A percentile compares a stretch with the other conserved stretches of the same genome.
Conservation (phyloP, 768 basidiomycete genomes). For the Calocera cornea region DNA sequence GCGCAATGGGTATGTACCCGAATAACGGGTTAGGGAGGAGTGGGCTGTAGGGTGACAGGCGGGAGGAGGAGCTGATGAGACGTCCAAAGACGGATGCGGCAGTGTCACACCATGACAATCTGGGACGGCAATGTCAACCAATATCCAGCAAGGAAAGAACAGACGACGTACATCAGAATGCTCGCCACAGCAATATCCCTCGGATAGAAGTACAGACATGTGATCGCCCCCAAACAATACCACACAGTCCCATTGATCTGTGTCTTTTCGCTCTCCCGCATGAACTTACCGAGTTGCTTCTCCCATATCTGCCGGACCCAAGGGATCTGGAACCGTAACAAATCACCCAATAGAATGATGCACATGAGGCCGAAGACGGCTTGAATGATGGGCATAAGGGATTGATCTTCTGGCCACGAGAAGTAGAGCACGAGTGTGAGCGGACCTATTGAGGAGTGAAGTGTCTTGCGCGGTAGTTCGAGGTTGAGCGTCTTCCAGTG, state of each 20-base stretch:
- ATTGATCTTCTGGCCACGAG: not conserved
- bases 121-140: not conserved
- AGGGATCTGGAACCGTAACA: not conserved
- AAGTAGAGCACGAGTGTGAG: not conserved
- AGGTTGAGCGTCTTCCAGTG: not conserved
- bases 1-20: not conserved
- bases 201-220: not conserved
- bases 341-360: not conserved
- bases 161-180: not conserved
- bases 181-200: not conserved
- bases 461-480: not conserved
- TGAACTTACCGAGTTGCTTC: not conserved
- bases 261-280: conserved; percentile 3
- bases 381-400: not conserved
- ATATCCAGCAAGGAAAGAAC: not conserved
- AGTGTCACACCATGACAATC: not conserved
- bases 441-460: not conserved
- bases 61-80: not conserved
- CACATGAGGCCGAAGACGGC: not conserved
- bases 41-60: not conserved
- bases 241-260: not conserved
- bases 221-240: not conserved
- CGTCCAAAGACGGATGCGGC: not conserved
- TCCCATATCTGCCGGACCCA: not conserved
- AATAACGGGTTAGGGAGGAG: not conserved